Evolutionary conservation across 192 early-diverging fungal species (phyloP).

Genomic region (Gonapodya prolifera): DNA sequence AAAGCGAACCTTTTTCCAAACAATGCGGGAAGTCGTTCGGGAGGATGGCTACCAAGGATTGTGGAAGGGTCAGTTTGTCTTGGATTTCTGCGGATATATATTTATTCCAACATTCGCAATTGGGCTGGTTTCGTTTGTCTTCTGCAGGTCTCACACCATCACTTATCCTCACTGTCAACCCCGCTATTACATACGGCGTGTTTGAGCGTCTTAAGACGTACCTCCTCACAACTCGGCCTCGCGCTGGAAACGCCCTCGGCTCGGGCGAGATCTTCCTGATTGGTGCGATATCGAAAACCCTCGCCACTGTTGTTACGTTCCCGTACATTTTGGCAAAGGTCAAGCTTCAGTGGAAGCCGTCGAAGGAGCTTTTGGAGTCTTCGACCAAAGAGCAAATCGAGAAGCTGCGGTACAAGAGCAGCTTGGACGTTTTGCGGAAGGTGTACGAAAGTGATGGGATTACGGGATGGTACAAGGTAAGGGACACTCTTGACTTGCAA

Average conservation of each 20-base stretch:
- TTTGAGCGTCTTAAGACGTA: slow-evolving; percentile 71
- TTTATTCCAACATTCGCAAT: slow-evolving; percentile 28
- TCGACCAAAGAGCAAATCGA: background rate
- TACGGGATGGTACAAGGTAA: slow-evolving; percentile 85
- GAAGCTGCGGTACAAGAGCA: slow-evolving; percentile 55
- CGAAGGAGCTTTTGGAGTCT: slow-evolving; percentile 35
- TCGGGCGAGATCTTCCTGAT: slow-evolving; percentile 81
- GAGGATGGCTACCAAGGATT: slow-evolving; percentile 51
- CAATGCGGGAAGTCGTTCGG: slow-evolving; percentile 52
- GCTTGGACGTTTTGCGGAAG: slow-evolving; percentile 73
- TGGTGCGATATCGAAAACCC: slow-evolving; percentile 85
- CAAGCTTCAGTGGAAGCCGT: slow-evolving; percentile 80
- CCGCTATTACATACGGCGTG: slow-evolving; percentile 93
- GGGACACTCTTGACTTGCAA: slow-evolving; percentile 8
- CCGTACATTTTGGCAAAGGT: slow-evolving; percentile 99
- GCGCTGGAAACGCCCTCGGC: slow-evolving; percentile 36
- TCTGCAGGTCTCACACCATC: slow-evolving; percentile 91
- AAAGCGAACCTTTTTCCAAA: slow-evolving; percentile 45
- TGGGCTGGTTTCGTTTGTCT: too few relatives aligned
- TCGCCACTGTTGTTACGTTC: slow-evolving; percentile 58
- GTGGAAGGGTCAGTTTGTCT: slow-evolving; percentile 8
- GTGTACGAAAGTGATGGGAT: slow-evolving; percentile 69
- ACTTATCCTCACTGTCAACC: slow-evolving; percentile 82
- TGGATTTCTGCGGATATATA: background rate
- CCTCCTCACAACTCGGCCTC: slow-evolving; percentile 25